Conservation (phyloP, 306 rosid species). For the Prunus davidiana region DNA sequence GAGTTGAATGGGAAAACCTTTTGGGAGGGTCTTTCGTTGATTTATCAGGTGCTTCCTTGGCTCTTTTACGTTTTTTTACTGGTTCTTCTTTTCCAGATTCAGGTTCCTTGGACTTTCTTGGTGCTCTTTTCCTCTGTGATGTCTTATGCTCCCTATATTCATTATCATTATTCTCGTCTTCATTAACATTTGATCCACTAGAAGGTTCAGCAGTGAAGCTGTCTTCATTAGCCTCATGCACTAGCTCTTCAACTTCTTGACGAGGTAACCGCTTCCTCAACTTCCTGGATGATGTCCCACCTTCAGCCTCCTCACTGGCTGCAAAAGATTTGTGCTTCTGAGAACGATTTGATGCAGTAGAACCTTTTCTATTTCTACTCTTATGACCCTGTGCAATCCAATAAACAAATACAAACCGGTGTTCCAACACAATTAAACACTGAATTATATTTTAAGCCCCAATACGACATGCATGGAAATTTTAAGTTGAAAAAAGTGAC, state of each 20-base stretch:
- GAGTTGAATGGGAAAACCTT: slow-evolving; percentile 74
- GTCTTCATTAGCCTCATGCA: slow-evolving; percentile 28
- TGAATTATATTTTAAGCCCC: not conserved
- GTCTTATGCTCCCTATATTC: slow-evolving; percentile 30
- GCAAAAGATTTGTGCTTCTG: slow-evolving; percentile 32
- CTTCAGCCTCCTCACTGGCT: slow-evolving; percentile 32
- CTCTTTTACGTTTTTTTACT: slow-evolving; percentile 41
- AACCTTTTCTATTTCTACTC: slow-evolving; percentile 27
- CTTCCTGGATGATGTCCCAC: slow-evolving; percentile 42
- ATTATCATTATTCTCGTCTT: slow-evolving; percentile 38
- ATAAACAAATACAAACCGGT: slow-evolving; percentile 19
- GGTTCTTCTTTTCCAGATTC: slow-evolving; percentile 52
- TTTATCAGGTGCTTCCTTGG: slow-evolving; percentile 37
- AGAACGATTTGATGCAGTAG: slow-evolving; percentile 19
- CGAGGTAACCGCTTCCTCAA: slow-evolving; percentile 36
- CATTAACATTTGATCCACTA: slow-evolving; percentile 31
- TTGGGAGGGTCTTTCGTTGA: slow-evolving; percentile 42
- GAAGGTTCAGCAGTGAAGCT: slow-evolving; percentile 40
- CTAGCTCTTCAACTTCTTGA: slow-evolving; percentile 38
- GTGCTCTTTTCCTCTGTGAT: slow-evolving; percentile 41
- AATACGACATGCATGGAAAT: not conserved
- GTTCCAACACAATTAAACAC: slow-evolving; percentile 15
- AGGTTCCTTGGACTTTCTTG: slow-evolving; percentile 46
- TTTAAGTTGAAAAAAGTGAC: slow-evolving; percentile 27
- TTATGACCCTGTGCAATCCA: slow-evolving; percentile 34